A percentile compares a stretch with the other conserved stretches of the same genome.
Conservation (phyloP, 1,139 yeast species). For the Wickerhamiella pararugosa region DNA sequence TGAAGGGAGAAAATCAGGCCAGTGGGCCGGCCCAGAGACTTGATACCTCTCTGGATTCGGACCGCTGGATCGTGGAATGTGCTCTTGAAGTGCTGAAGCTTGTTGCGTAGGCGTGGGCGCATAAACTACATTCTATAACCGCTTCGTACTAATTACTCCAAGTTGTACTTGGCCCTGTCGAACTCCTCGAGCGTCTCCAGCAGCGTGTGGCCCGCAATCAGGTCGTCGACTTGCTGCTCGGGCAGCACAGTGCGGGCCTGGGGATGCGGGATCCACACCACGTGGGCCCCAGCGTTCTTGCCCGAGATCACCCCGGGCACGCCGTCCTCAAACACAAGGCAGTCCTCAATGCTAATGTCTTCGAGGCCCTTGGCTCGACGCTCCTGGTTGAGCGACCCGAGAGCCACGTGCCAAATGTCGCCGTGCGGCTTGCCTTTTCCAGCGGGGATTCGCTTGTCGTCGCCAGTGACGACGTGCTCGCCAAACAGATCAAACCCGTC, state of each 20-base stretch:
- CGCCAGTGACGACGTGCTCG: constrained; percentile 64
- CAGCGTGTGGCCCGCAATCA: constrained; percentile 44
- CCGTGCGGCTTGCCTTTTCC: constrained; percentile 92
- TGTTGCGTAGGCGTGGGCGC: constrained; percentile 12
- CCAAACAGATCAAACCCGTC: constrained; percentile 50
- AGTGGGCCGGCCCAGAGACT: constrained; percentile 9
- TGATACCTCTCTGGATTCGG: constrained; percentile 13
- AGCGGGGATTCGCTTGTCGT: constrained; percentile 61
- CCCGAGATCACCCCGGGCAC: constrained; percentile 81
- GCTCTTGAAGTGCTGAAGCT: constrained; percentile 12
- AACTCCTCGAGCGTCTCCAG: constrained; percentile 39
- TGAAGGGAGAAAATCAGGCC: constrained; percentile 17
- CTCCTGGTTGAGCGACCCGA: constrained; percentile 44
- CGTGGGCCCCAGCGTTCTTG: constrained; percentile 65
- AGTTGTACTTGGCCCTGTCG: constrained; percentile 35
- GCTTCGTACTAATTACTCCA: constrained; percentile 7
- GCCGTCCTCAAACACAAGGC: constrained; percentile 89
- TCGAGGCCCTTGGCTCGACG: constrained; percentile 25
- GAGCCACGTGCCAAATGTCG: constrained; percentile 78
- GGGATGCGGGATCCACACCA: constrained; percentile 84
- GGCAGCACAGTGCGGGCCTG: constrained; percentile 45
- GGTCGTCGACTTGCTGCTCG: constrained; percentile 26
- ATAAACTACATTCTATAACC: constrained; percentile 13
- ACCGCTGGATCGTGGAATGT: constrained; percentile 15
- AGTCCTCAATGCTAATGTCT: constrained; percentile 53